Evolutionary conservation across 1,284 basidiomycete genomes (phyloP), one percentile per base, ranked within the genome.

Genomic region (Ceraceosorus bombacis): DNA sequence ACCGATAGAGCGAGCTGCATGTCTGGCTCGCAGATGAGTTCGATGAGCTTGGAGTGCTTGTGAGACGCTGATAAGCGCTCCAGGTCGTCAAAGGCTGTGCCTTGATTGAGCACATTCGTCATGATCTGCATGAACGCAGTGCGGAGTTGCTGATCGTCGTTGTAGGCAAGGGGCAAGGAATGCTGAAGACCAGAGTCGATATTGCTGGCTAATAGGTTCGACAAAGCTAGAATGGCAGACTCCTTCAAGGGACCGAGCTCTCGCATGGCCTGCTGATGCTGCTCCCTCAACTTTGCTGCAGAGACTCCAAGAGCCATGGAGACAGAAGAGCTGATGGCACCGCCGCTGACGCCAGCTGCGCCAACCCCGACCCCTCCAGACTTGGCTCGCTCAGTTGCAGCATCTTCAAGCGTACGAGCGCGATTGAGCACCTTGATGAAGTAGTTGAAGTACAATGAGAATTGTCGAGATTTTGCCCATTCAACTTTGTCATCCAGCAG

Each of bases 111-210:
- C 4, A 92, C 89, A 53, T 88, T 84, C 53, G 88, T 85, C 78
- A 93, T 89, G n/a, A 92, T 86, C 72, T 88, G 86, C 57, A 90
- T 86, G 73, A 93, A 94, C 36, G 91, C 89, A 3, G 85, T 82
- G 43, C 90, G 85, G 71, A 88, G 86, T 38, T 83, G 79, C 13
- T 82, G 81, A 71, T 93, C 88, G 38, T 82, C 79, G 70, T 90
- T 86, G 70, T 90, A 92, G 3, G 88, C 89, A 58, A 89, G 80
- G 1, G 85, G 80, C 38, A 94, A 83, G 71, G 88, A 91, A 76
- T 91, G 89, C 77, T 92, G 91, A 69, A 94, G 84, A 10, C 90
- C 90, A 65, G 85, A 87, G 71, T 94, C 89, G 40, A 89, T 87
- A 73, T 94, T 95, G 15, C 89, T 84, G 37, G 84, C 85, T 59